Evolutionary conservation across 768 basidiomycete species (phyloP), one percentile per base, ranked within the genome.

Genomic region (Phanerochaete carnosa): DNA sequence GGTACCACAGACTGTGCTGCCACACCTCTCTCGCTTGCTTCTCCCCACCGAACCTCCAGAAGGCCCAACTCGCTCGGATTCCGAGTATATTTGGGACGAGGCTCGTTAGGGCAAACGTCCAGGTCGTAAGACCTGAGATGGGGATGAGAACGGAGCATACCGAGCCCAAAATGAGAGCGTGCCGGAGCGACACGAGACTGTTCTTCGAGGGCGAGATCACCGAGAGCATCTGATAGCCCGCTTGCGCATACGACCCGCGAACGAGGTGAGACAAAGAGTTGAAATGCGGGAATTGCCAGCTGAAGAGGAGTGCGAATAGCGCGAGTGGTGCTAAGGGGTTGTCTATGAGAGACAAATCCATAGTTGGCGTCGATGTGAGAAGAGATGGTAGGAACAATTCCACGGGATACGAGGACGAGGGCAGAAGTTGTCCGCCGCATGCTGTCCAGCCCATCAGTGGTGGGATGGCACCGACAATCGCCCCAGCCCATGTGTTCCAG

Each of bases 221-320:
- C 32, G 88, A 86, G 12, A 98, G 83, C 97, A 99, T 99, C 55
- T 82, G 83, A 72, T 95, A 99, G 19, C 95, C 95, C 22, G 90
- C 93, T 70, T 93, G 87, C 3, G 97, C 93, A 73, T 99, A 99
- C 22, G 89, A 89, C 11, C 83, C 85, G 37, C 95, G 86, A 9
- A 95, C 83, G 53, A 95, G 78, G 73, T 97, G 85, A 8, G 95
- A 88, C n/a, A 99, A 80, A 1, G 94, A 74, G 73, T 95, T 98
- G 78, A 99, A 98, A 73, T 99, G 96, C 35, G 96, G 95, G 76
- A 98, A 98, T 71, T 99, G 97, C 96, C 96, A 99, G 62, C 90
- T 90, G 77, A 88, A 99, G 9, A 97, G 82, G 50, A 98, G 74
- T 74, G 88, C 80, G 76, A 92, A 93, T 2, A 99, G 78, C 2